These are phyloP conservation scores for Drosera spatulata DNA, from an alignment of 179 eudicot genomes.

Conservation along the genomic window DNA sequence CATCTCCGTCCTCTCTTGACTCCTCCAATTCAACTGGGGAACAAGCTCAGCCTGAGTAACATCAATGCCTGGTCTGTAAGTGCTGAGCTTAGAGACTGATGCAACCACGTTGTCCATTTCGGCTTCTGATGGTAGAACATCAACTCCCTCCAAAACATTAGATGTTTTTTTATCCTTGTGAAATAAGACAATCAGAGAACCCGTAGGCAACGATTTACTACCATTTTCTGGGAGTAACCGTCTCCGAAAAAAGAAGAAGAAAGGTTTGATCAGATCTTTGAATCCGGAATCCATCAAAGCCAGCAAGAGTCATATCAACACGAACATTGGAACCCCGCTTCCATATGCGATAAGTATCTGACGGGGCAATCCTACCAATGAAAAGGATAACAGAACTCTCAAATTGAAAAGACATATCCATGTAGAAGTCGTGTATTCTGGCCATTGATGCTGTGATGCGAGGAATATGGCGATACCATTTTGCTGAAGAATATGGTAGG, in stretches of 20 bases:
- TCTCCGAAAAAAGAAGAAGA: slow-evolving; percentile 86
- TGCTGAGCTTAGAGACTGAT: slow-evolving; percentile 64
- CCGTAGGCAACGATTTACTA: too few species aligned
- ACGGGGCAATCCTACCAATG: slow-evolving; percentile 81
- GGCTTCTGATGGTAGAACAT: slow-evolving; percentile 51
- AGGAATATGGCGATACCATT: slow-evolving; percentile 94
- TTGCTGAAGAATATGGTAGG: slow-evolving; percentile 93
- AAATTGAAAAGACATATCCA: slow-evolving; percentile 91
- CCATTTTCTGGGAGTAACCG: slow-evolving; percentile 28
- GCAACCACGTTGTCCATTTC: slow-evolving; percentile 61
- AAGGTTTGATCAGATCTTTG: slow-evolving; percentile 90
- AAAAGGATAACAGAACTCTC: slow-evolving; percentile 95
- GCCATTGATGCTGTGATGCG: slow-evolving; percentile 63
- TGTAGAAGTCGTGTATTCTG: slow-evolving; percentile 89
- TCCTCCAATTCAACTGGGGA: slow-evolving; percentile 71
- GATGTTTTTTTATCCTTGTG: slow-evolving; percentile 61
- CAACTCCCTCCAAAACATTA: slow-evolving; percentile 90
- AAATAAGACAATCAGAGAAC: slow-evolving; percentile 60
- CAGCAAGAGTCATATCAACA: slow-evolving; percentile 97
- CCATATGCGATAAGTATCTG: slow-evolving; percentile 91
- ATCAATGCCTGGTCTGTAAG: slow-evolving; percentile 92
- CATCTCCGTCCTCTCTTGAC: slow-evolving; percentile 71
- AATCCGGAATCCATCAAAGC: slow-evolving; percentile 84
- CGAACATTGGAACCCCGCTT: slow-evolving; percentile 87
- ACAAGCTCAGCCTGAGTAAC: slow-evolving; percentile 72